Evolutionary conservation across 768 basidiomycete species (phyloP).

Genomic region (Psilocybe cyanescens): DNA sequence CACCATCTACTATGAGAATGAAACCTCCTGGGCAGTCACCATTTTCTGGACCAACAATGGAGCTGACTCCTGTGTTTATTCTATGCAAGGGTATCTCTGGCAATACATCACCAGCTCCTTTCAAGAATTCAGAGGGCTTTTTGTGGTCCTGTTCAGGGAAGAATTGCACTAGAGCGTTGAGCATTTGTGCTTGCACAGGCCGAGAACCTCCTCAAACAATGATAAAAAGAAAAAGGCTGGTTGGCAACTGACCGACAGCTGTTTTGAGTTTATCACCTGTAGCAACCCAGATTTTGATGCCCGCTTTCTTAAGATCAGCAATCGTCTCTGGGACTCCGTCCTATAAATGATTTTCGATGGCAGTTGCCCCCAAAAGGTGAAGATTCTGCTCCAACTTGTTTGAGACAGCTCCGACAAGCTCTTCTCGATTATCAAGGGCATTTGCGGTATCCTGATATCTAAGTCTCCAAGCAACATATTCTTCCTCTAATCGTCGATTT

Average conservation of each 20-base stretch:
- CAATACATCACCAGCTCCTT: constrained; percentile 20
- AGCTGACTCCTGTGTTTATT: constrained; percentile 70
- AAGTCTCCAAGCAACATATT: constrained; percentile 78
- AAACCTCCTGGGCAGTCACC: constrained; percentile 89
- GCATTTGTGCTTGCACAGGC: constrained; percentile 80
- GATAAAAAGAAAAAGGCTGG: constrained; percentile 52
- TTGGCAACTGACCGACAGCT: constrained; percentile 69
- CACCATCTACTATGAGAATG: constrained; percentile 91
- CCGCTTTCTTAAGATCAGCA: constrained; percentile 90
- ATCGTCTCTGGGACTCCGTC: constrained; percentile 98
- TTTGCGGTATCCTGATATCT: constrained; percentile 82
- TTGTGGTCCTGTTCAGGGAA: constrained; percentile 66
- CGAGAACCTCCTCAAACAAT: constrained; percentile 79
- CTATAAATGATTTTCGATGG: constrained; percentile 95
- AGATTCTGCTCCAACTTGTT: constrained; percentile 83
- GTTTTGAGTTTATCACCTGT: constrained; percentile 98
- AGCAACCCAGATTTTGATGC: constrained; percentile 98
- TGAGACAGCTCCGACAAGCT: constrained; percentile 72
- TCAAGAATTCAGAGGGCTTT: constrained; percentile 10
- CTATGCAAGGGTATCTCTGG: constrained; percentile 53
- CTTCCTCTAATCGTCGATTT: constrained; percentile 51
- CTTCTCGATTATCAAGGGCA: constrained; percentile 79
- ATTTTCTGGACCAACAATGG: constrained; percentile 83
- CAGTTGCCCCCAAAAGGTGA: constrained; percentile 87
- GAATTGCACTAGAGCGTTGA: constrained; percentile 78